Conservation (phyloP, 169 alveolate genomes). For the Plasmodium relictum region DNA sequence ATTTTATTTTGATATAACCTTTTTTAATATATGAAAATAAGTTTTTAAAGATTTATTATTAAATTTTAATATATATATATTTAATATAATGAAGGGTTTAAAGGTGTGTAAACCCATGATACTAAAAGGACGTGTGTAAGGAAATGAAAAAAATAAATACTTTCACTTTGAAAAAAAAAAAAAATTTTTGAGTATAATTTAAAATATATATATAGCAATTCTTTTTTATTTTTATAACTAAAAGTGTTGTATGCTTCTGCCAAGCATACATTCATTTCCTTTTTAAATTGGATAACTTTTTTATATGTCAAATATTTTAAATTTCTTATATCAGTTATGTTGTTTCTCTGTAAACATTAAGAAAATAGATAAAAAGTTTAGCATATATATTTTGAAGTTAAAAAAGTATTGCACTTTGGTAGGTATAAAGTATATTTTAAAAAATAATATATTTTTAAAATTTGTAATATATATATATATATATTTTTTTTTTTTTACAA, state of each 20-base stretch:
- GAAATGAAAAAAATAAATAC: conserved; percentile 62
- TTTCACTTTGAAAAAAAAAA: conserved; percentile 69
- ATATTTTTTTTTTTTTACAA: conserved; percentile 47
- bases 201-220: conserved; percentile 51
- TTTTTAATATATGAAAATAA: too few species aligned
- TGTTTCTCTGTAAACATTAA: conserved; percentile 28
- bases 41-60: too few species aligned
- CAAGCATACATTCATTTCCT: conserved; percentile 58
- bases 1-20: too few species aligned
- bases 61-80: too few species aligned
- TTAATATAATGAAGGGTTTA: conserved; percentile 3
- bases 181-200: conserved; percentile 61
- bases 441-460: neutral
- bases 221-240: conserved; percentile 71
- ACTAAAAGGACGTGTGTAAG: conserved; percentile 60
- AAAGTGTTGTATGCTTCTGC: conserved; percentile 69
- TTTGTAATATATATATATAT: neutral
- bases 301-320: conserved; percentile 41
- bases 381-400: neutral
- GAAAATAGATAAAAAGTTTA: neutral
- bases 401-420: too few species aligned
- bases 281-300: conserved; percentile 65
- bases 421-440: too few species aligned
- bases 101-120: conserved; percentile 75
- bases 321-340: conserved; percentile 61